Conservation (phyloP, 163 green algal genomes). For the Coccomyxa subellipsoidea region DNA sequence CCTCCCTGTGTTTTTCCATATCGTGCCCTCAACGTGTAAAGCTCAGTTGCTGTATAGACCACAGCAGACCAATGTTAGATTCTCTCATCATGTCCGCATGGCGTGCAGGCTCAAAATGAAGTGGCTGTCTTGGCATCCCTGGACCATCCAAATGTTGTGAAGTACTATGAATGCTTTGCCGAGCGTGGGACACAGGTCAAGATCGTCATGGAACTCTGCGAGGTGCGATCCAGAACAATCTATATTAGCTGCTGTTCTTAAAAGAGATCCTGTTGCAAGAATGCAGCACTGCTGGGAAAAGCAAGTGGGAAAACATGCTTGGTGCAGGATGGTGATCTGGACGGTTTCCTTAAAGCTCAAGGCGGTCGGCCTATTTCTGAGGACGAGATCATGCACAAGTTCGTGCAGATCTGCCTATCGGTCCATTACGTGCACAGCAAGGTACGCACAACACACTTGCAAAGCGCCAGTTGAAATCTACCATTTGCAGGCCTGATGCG, state of each 20-base stretch:
- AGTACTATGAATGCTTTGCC: slow-evolving; percentile 45
- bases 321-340: slow-evolving; percentile 56
- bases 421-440: slow-evolving; percentile 47
- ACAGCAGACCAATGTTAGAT: not conserved
- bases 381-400: slow-evolving; percentile 58
- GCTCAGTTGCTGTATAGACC: not conserved
- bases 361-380: slow-evolving; percentile 40
- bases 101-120: slow-evolving; percentile 39
- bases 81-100: not conserved
- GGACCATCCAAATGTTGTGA: slow-evolving; percentile 61
- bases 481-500: too few species aligned
- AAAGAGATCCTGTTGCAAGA: not conserved
- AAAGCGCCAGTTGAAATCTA: too few species aligned
- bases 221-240: slow-evolving; percentile 9
- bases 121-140: slow-evolving; percentile 50
- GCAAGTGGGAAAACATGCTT: not conserved
- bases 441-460: slow-evolving; percentile 11
- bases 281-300: not conserved
- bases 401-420: slow-evolving; percentile 58
- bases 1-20: too few species aligned
- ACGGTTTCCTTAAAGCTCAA: slow-evolving; percentile 40
- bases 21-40: not conserved
- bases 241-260: too few species aligned
- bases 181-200: slow-evolving; percentile 19
- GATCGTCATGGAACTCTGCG: slow-evolving; percentile 38